Conservation (phyloP, 768 basidiomycete genomes). For the Sporobolomyces roseus region DNA sequence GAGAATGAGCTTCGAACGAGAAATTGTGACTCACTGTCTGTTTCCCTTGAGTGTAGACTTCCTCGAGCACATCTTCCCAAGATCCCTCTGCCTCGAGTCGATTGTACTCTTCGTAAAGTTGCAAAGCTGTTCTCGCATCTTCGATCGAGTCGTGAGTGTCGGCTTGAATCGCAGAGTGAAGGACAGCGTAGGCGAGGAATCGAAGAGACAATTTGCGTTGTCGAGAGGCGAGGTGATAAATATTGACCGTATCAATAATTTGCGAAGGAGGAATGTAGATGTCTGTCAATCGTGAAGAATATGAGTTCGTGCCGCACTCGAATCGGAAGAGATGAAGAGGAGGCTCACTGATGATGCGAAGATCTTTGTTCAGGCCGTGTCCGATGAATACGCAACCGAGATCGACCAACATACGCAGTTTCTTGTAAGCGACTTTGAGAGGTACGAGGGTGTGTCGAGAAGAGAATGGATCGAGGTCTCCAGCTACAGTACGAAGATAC, state of each 20-base stretch:
- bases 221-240: constrained; percentile 78
- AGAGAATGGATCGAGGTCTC: constrained; percentile 79
- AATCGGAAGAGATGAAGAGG: constrained; percentile 13
- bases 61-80: constrained; percentile 82
- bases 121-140: constrained; percentile 80
- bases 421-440: constrained; percentile 97
- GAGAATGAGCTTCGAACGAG: too few species aligned
- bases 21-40: constrained; percentile 38
- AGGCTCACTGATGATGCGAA: constrained; percentile 96
- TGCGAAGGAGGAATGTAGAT: constrained; percentile 92
- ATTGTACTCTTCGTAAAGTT: constrained; percentile 72
- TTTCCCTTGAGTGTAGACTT: constrained; percentile 52
- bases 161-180: constrained; percentile 84
- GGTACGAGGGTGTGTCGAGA: constrained; percentile 88
- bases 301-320: not conserved
- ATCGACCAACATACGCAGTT: constrained; percentile 85
- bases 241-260: constrained; percentile 93
- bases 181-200: constrained; percentile 90
- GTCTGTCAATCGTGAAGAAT: constrained; percentile 55
- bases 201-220: constrained; percentile 85
- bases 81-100: constrained; percentile 65
- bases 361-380: constrained; percentile 94
- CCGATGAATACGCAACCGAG: constrained; percentile 94
- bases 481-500: constrained; percentile 57
- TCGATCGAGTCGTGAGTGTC: constrained; percentile 98